Percentiles rank a stretch among this genome's conserved stretches.
These are phyloP conservation scores for Geotrichum reessii DNA, from an alignment of 1,139 yeast species.

Conservation along the genomic window DNA sequence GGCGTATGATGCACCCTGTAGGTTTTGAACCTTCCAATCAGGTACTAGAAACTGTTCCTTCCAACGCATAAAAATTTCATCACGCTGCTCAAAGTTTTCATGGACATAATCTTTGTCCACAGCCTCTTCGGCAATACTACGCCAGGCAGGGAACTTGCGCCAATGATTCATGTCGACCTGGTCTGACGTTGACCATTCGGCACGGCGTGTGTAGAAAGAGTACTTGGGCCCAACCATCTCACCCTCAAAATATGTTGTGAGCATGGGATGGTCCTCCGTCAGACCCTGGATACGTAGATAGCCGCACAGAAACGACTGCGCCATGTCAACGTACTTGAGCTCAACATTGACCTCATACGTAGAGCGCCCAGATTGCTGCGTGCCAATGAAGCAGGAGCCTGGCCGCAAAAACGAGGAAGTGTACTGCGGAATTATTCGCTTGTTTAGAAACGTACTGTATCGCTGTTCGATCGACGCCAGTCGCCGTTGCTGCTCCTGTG, in stretches of 20 bases:
- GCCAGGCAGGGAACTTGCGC: constrained; percentile 66
- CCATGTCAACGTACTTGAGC: constrained; percentile 61
- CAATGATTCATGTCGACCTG: constrained; percentile 80
- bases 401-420: constrained; percentile 44
- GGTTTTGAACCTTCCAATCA: constrained; percentile 56
- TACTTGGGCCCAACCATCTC: constrained; percentile 66
- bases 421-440: constrained; percentile 18
- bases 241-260: constrained; percentile 81
- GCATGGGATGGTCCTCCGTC: constrained; percentile 68
- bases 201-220: constrained; percentile 45
- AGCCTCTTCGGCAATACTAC: constrained; percentile 36
- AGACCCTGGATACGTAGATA: constrained; percentile 74
- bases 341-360: constrained; percentile 68
- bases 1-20: constrained; percentile 77
- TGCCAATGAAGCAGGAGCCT: constrained; percentile 59
- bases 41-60: constrained; percentile 84
- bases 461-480: constrained; percentile 20
- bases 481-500: neutral
- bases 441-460: constrained; percentile 16
- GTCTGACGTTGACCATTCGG: constrained; percentile 56
- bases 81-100: constrained; percentile 36
- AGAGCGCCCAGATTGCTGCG: constrained; percentile 66
- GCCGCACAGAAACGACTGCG: constrained; percentile 61
- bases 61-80: constrained; percentile 85
- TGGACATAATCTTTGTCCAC: constrained; percentile 32